Base-by-base conservation (phyloP, 352 stramenopile genomes). In the Phytophthora ohioensis region DNA sequence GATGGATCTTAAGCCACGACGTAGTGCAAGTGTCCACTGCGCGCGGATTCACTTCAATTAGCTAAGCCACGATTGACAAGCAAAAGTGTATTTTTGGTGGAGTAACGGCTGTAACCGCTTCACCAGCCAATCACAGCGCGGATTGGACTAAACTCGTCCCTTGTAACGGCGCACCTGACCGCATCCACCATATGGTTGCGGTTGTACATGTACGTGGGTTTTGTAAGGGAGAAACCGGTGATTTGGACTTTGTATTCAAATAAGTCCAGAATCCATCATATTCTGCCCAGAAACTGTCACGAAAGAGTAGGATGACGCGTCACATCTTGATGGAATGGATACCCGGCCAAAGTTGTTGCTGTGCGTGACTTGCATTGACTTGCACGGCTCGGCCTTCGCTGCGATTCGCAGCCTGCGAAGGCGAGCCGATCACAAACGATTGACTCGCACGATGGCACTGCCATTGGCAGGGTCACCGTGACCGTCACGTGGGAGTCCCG, bases 211-310 rank as follows among this genome's bases (percentile, higher is more conserved):
- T 15, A 60, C 59, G 55, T 55, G 39, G 9, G 2, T 1, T 61
- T 67, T 55, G 49, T 55, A 67, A 4, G 12, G 4, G 27, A 1
- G 13, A 8, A 32, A 34, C 2, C 5, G 0, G 0, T 41, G 34
- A 58, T 48, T 57, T 58, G 45, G 1, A 1, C 48, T 56, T 62
- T 67, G 34, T 69, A 57, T 32, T 39, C 0, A 7, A 21, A 38
- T 67, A 32, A 60, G 69, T 47, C 64, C 69, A 49, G 69, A 76
- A 67, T 60, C 57, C 56, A 71, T 76, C 69, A 71, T 1, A 39
- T 41, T 71, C 38, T 39, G 61, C 62, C 57, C 62, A 73, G 69
- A 76, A 76, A 69, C 57, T 69, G 69, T 76, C 69, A 70, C n/a
- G 10, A 42, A 56, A 58, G 5, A 69, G 69, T 76, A 47, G 69